Percentiles rank a stretch among this genome's conserved stretches.
Evolutionary conservation across 2,329 filamentous ascomycete species (phyloP).

Genomic region (Epichloe scottii): DNA sequence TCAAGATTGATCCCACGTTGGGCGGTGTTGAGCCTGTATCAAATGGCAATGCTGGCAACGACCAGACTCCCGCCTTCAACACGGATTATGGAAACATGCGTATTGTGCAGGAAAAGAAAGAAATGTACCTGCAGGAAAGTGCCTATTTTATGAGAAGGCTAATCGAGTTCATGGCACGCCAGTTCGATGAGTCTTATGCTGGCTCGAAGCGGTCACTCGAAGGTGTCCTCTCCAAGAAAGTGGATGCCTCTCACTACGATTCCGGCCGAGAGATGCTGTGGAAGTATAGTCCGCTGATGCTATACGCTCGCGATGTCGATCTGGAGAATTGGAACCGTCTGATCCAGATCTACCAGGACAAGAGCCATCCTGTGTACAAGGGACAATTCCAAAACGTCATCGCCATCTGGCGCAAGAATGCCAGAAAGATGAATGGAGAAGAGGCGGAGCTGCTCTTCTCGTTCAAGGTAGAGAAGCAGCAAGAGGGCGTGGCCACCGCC

Average conservation of each 20-base stretch:
- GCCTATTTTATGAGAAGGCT: conserved; percentile 65
- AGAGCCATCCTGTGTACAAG: conserved; percentile 65
- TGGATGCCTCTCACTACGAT: conserved; percentile 60
- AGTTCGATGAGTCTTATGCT: conserved; percentile 64
- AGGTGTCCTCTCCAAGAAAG: conserved; percentile 48
- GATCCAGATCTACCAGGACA: conserved; percentile 68
- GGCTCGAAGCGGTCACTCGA: conserved; percentile 55
- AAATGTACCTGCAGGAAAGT: conserved; percentile 71
- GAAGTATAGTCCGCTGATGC: conserved; percentile 76
- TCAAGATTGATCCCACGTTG: conserved; percentile 79
- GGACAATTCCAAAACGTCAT: conserved; percentile 70
- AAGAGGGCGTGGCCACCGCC: conserved; percentile 61
- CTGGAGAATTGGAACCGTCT: conserved; percentile 67
- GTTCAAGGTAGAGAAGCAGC: conserved; percentile 69
- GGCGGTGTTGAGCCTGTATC: conserved; percentile 38
- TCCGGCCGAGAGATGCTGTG: conserved; percentile 63
- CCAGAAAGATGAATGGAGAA: conserved; percentile 61
- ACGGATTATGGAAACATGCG: conserved; percentile 81
- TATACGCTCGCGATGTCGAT: conserved; percentile 82
- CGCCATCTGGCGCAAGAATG: conserved; percentile 66
- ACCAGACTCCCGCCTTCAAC: conserved; percentile 42
- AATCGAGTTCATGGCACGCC: conserved; percentile 67
- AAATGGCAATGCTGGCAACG: conserved; percentile 31
- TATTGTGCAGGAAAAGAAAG: conserved; percentile 87
- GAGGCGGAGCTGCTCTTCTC: conserved; percentile 84